Evolutionary conservation across 345 rosid species (phyloP).

Genomic region (Aethionema arabicum): DNA sequence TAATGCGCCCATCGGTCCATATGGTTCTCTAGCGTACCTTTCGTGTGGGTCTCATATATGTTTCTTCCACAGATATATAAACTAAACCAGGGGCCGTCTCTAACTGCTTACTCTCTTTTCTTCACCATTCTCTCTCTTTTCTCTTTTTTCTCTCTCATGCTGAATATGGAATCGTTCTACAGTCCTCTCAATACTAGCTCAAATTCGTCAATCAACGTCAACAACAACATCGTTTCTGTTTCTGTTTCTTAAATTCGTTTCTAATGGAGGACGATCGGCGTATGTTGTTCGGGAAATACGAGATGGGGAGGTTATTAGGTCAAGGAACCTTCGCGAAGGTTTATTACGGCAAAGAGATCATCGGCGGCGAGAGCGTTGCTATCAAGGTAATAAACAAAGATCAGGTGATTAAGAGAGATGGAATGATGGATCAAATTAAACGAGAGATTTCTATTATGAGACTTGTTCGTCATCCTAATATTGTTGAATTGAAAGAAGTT

Average conservation of each 20-base stretch:
- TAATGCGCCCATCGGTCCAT: too few species aligned
- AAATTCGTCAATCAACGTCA: constrained; percentile 4
- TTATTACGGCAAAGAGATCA: constrained; percentile 47
- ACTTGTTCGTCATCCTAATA: constrained; percentile 68
- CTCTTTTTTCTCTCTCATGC: neutral
- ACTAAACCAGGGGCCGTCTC: too few species aligned
- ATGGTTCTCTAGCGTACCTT: too few species aligned
- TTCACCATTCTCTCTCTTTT: constrained; percentile 13
- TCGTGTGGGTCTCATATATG: too few species aligned
- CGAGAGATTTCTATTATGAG: constrained; percentile 76
- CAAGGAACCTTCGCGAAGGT: constrained; percentile 88
- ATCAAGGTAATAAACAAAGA: constrained; percentile 65
- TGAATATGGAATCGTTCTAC: constrained; percentile 18
- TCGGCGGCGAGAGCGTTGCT: constrained; percentile 55
- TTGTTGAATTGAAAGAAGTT: constrained; percentile 70
- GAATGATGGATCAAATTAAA: constrained; percentile 72
- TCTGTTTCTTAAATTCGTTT: neutral
- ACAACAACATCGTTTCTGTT: constrained; percentile 1
- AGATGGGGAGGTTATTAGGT: constrained; percentile 69
- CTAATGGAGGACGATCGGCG: constrained; percentile 40
- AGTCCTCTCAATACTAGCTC: constrained; percentile 9
- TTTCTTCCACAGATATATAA: too few species aligned
- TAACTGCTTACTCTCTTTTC: neutral
- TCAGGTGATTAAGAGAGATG: constrained; percentile 39
- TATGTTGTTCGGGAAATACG: constrained; percentile 58